A percentile compares a stretch with the other conserved stretches of the same genome.
phyloP scores from a whole-genome alignment of 2,329 filamentous ascomycete genomes.

The Stylonectria norvegica region DNA sequence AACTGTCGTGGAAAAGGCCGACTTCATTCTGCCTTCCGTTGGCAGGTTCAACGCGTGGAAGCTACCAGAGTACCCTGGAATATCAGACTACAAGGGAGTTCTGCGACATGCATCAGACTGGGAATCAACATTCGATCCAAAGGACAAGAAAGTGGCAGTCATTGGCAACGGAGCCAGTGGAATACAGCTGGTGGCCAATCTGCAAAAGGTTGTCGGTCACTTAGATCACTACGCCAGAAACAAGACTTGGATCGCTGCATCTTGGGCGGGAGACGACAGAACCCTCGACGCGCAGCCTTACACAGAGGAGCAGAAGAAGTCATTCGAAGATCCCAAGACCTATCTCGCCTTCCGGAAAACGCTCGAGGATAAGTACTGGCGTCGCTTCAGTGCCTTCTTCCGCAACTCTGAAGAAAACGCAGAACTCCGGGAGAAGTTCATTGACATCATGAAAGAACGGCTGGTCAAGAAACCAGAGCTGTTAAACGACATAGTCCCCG shows the following conservation, averaged over 20 bases:
- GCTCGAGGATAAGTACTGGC: constrained; percentile 60
- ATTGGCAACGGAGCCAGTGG: constrained; percentile 63
- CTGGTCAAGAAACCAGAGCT: constrained; percentile 54
- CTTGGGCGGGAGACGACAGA: constrained; percentile 55
- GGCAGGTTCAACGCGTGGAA: constrained; percentile 66
- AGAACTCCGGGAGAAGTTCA: constrained; percentile 43
- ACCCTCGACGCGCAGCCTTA: constrained; percentile 55
- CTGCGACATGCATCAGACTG: constrained; percentile 61
- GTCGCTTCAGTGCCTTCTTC: constrained; percentile 53
- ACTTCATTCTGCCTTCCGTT: constrained; percentile 61
- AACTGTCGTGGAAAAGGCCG: constrained; percentile 45
- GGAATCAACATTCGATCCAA: constrained; percentile 49
- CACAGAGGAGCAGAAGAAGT: constrained; percentile 51
- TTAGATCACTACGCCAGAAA: constrained; percentile 64
- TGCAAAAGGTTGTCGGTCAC: constrained; percentile 46
- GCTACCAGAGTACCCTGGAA: constrained; percentile 58
- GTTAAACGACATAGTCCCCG: constrained; percentile 53
- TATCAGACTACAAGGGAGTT: constrained; percentile 51
- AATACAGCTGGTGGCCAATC: constrained; percentile 53
- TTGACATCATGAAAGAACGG: constrained; percentile 49
- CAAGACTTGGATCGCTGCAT: constrained; percentile 64
- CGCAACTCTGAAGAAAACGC: constrained; percentile 49
- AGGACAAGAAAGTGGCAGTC: constrained; percentile 51
- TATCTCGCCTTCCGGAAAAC: constrained; percentile 60
- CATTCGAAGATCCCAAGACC: constrained; percentile 56